Conservation (phyloP, 2,329 filamentous ascomycete genomes). For the Monilinia fructicola region DNA sequence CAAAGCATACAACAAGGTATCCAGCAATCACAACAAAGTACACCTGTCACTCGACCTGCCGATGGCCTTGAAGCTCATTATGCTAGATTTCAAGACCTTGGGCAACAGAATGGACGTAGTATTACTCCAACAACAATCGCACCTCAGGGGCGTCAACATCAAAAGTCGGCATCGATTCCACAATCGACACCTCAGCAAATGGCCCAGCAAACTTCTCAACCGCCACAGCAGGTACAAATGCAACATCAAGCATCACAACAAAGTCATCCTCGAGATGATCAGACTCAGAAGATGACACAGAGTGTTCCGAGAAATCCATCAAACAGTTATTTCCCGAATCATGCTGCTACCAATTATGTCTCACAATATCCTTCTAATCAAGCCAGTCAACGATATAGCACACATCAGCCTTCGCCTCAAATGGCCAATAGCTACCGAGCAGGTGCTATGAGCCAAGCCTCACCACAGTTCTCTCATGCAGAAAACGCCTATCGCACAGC, state of each 20-base stretch:
- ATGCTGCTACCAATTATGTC: conserved; percentile 31
- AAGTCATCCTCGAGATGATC: conserved; percentile 34
- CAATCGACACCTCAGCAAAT: conserved; percentile 35
- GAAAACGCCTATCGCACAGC: conserved; percentile 38
- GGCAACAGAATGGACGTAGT: conserved; percentile 37
- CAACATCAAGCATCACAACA: conserved; percentile 36
- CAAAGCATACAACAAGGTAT: conserved; percentile 24
- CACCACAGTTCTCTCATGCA: conserved; percentile 37
- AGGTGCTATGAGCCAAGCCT: conserved; percentile 34
- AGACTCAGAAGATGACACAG: conserved; percentile 31
- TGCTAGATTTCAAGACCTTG: conserved; percentile 37
- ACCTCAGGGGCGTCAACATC: conserved; percentile 36
- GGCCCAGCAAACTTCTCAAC: conserved; percentile 27
- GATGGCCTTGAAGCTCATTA: conserved; percentile 41
- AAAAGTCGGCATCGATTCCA: conserved; percentile 30
- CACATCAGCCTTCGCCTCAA: conserved; percentile 38
- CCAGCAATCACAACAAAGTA: conserved; percentile 19
- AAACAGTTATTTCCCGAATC: conserved; percentile 36
- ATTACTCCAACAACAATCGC: conserved; percentile 32
- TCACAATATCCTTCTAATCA: conserved; percentile 40
- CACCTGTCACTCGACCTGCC: conserved; percentile 36
- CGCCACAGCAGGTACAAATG: conserved; percentile 27
- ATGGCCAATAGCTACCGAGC: conserved; percentile 35
- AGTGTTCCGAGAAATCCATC: conserved; percentile 32
- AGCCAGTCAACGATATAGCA: conserved; percentile 36